A percentile compares a stretch with the other conserved stretches of the same genome.
phyloP scores from a whole-genome alignment of 768 basidiomycete species.

The Lentinula detonsa region DNA sequence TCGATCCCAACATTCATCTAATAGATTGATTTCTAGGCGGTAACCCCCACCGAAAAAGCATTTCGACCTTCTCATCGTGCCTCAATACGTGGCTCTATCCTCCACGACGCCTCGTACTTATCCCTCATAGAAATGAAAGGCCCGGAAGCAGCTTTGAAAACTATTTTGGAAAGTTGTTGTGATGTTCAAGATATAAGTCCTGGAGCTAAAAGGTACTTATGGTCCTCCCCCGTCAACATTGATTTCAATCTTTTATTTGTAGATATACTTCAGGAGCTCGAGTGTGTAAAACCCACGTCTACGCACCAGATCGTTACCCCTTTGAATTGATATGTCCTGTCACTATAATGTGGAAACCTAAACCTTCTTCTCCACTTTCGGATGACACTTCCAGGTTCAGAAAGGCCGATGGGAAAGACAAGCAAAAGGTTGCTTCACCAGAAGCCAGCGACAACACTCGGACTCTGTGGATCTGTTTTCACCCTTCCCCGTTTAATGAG shows the following conservation, averaged over 20 bases:
- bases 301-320: conserved; percentile 61
- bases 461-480: conserved; percentile 69
- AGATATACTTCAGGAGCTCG: conserved; percentile 68
- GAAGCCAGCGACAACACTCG: conserved; percentile 17
- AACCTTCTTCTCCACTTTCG: not conserved
- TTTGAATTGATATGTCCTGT: conserved; percentile 63
- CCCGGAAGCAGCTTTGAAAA: conserved; percentile 45
- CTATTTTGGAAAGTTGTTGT: conserved; percentile 47
- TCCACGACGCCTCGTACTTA: conserved; percentile 89
- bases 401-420: conserved; percentile 27
- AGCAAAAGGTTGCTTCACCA: not conserved
- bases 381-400: conserved; percentile 11
- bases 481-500: conserved; percentile 65
- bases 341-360: conserved; percentile 62
- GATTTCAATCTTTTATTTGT: not conserved
- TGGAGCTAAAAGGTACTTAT: conserved; percentile 51
- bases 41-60: conserved; percentile 86
- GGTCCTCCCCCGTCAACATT: not conserved
- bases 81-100: conserved; percentile 73
- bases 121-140: conserved; percentile 72
- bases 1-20: not conserved
- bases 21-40: conserved; percentile 41
- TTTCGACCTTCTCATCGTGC: conserved; percentile 92
- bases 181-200: conserved; percentile 60
- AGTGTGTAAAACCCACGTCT: conserved; percentile 59